Percentiles rank a stretch among this genome's conserved stretches.
Conservation (phyloP, 805 yeast species). For the Candida vartiovaarae region DNA sequence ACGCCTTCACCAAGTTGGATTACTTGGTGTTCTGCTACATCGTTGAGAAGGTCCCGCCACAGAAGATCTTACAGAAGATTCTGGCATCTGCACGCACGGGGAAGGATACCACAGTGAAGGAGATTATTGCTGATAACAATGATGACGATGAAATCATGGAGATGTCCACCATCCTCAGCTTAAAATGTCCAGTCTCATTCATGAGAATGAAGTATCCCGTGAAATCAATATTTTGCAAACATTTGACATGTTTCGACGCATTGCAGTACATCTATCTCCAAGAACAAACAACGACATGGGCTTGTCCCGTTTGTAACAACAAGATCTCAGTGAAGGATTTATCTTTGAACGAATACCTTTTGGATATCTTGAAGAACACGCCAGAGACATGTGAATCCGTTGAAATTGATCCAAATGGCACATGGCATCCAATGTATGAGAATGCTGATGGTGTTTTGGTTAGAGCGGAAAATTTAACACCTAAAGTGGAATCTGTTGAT, state of each 20-base stretch:
- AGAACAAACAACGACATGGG: slow-evolving; percentile 76
- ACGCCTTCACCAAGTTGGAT: slow-evolving; percentile 48
- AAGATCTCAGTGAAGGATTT: slow-evolving; percentile 47
- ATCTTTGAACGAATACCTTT: slow-evolving; percentile 67
- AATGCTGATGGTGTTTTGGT: slow-evolving; percentile 17
- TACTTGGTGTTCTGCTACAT: slow-evolving; percentile 51
- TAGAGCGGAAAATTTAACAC: background rate
- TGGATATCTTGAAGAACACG: slow-evolving; percentile 50
- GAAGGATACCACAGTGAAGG: slow-evolving; percentile 39
- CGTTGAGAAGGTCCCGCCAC: slow-evolving; percentile 41
- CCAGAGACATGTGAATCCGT: slow-evolving; percentile 55
- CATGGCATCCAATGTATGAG: slow-evolving; percentile 46
- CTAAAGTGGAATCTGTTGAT: too few relatives aligned
- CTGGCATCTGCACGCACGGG: slow-evolving; percentile 44
- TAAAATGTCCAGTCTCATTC: slow-evolving; percentile 76
- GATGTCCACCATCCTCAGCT: slow-evolving; percentile 55
- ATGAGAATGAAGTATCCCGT: slow-evolving; percentile 66
- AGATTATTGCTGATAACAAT: slow-evolving; percentile 34
- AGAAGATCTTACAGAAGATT: slow-evolving; percentile 35
- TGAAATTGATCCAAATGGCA: slow-evolving; percentile 62
- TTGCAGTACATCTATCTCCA: slow-evolving; percentile 67
- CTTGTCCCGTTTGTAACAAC: slow-evolving; percentile 74
- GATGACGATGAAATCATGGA: slow-evolving; percentile 70
- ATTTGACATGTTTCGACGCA: slow-evolving; percentile 86
- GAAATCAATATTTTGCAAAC: slow-evolving; percentile 64